phyloP scores from a whole-genome alignment of 108 stramenopile genomes.

The Seminavis robusta region DNA sequence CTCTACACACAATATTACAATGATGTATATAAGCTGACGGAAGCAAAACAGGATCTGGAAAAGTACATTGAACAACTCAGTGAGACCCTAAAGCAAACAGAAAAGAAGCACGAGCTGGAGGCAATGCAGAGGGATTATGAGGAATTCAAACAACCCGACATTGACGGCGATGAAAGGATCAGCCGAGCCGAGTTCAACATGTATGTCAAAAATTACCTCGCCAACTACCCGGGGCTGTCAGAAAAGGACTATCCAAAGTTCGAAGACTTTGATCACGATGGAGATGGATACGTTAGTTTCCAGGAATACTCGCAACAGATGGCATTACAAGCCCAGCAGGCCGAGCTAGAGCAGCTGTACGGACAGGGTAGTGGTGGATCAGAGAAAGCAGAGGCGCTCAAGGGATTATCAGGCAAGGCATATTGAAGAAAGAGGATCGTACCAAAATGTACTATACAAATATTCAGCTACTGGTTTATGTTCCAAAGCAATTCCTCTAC shows the following conservation, averaged over 20 bases:
- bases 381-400: slow-evolving; percentile 44
- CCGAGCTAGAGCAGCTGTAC: slow-evolving; percentile 58
- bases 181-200: slow-evolving; percentile 90
- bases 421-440: too few species aligned
- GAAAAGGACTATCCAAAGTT: slow-evolving; percentile 94
- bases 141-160: slow-evolving; percentile 97
- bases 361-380: background rate
- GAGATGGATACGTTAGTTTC: slow-evolving; percentile 91
- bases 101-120: slow-evolving; percentile 77
- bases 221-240: slow-evolving; percentile 86
- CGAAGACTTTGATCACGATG: slow-evolving; percentile 94
- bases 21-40: slow-evolving; percentile 88
- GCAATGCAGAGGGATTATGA: slow-evolving; percentile 92
- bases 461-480: too few species aligned
- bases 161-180: slow-evolving; percentile 94
- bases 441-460: too few species aligned
- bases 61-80: slow-evolving; percentile 52
- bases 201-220: slow-evolving; percentile 92
- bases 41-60: slow-evolving; percentile 62
- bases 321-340: slow-evolving; percentile 81
- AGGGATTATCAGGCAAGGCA: slow-evolving; percentile 24
- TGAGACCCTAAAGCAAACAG: slow-evolving; percentile 44
- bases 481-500: too few species aligned
- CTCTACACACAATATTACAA: slow-evolving; percentile 91
- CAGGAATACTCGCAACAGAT: slow-evolving; percentile 90